Base-by-base conservation (phyloP, 441 rosid species). In the Theobroma grandiflorum region DNA sequence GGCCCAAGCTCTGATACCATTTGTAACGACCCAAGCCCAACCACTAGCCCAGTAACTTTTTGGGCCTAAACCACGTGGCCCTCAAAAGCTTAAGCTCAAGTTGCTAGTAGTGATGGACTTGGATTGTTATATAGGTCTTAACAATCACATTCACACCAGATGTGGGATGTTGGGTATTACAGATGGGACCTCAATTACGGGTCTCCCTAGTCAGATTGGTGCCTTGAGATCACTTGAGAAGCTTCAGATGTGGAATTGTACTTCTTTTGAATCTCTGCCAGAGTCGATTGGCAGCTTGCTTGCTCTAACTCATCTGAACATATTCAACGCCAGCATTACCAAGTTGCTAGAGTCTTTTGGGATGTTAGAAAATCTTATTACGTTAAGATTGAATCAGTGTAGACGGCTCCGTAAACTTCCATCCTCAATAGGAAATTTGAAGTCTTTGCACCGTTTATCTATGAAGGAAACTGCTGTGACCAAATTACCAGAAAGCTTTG, bases 401-500 rank as follows among this genome's bases (percentile, higher is more conserved):
- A 71, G 63, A 76, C 58, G 15, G 42, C 92, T 93, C 22, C 74
- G 80, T 53, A 89, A 73, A 78, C 93, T 94, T 82, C 98, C 96
- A 1, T 64, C 83, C 22, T 88, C 94, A 49, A 85, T 89, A 52
- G 91, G 89, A 26, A 52, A 86, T n/a, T 81, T 91, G 87, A 91
- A 83, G 72, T 85, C 90, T n/a, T 87, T 94, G 81, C 80, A 75
- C 58, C 79, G 0, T 58, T 69, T 94, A 64, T 37, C 59, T 63
- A 92, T 91, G 91, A 75, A 87, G 76, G 86, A 68, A 58, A 88
- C 96, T 5, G 84, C 69, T 8, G 84, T 92, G 33, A 42, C 68
- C 45, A 82, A 86, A 81, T 62, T 94, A 50, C 97, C 97, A 2
- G 89, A 83, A 53, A 87, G 83, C 78, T 90, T 94, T 0, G 94